Conservation (phyloP, 306 rosid genomes). For the Pachyrhizus erosus region DNA sequence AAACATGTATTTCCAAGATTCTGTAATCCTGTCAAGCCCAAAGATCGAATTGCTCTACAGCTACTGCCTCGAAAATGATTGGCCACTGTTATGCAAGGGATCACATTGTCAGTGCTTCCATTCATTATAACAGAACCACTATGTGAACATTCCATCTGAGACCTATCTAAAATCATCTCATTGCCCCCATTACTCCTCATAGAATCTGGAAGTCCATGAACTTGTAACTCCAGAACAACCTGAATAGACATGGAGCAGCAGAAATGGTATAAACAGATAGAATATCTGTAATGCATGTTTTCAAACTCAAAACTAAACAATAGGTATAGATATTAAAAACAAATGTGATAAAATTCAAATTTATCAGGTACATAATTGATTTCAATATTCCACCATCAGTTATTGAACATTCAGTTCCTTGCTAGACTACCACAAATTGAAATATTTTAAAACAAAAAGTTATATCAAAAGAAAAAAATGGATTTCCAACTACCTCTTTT, state of each 20-base stretch:
- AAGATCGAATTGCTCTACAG: slow-evolving; percentile 56
- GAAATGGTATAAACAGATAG: slow-evolving; percentile 24
- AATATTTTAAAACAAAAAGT: slow-evolving; percentile 7
- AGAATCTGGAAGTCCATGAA: slow-evolving; percentile 65
- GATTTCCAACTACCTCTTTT: slow-evolving; percentile 64
- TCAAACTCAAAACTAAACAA: slow-evolving; percentile 16
- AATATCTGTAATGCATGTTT: neutral
- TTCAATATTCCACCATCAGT: neutral
- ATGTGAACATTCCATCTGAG: slow-evolving; percentile 50
- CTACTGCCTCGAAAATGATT: slow-evolving; percentile 51
- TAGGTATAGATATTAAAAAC: slow-evolving; percentile 25
- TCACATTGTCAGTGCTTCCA: slow-evolving; percentile 56
- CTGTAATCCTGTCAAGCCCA: slow-evolving; percentile 84
- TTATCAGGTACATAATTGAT: slow-evolving; percentile 29
- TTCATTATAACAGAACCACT: slow-evolving; percentile 53
- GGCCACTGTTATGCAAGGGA: slow-evolving; percentile 38
- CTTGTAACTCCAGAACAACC: slow-evolving; percentile 80
- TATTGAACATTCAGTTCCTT: slow-evolving; percentile 7
- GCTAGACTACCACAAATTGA: slow-evolving; percentile 18
- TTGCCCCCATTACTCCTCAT: slow-evolving; percentile 44
- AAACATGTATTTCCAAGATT: slow-evolving; percentile 97
- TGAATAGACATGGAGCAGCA: slow-evolving; percentile 51
- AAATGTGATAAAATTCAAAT: slow-evolving; percentile 23
- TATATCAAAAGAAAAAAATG: slow-evolving; percentile 4
- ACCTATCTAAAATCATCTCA: slow-evolving; percentile 54